A percentile compares a stretch with the other conserved stretches of the same genome.
These are phyloP conservation scores for Fusarium nurragi DNA, from an alignment of 2,329 filamentous ascomycete genomes.

Conservation along the genomic window DNA sequence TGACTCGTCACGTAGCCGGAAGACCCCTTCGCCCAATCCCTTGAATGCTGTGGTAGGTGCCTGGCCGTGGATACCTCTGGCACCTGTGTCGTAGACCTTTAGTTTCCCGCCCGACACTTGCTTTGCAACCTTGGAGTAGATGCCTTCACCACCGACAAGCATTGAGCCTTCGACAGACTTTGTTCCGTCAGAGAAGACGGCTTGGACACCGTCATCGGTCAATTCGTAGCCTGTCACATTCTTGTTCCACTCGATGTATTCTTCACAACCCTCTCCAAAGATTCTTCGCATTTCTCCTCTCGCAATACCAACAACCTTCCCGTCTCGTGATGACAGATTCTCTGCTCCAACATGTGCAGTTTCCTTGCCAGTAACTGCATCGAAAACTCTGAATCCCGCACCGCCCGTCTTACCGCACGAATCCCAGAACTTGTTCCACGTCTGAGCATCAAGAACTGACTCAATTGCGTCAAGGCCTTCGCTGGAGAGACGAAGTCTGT, in stretches of 20 bases:
- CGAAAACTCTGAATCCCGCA: slow-evolving; percentile 57
- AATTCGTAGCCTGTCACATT: slow-evolving; percentile 68
- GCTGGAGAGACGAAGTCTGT: slow-evolving; percentile 65
- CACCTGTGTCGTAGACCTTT: slow-evolving; percentile 71
- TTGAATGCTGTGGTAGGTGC: slow-evolving; percentile 70
- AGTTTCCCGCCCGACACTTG: slow-evolving; percentile 67
- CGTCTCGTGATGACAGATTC: slow-evolving; percentile 60
- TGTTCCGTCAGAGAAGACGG: slow-evolving; percentile 68
- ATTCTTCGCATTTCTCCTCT: slow-evolving; percentile 69
- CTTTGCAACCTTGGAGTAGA: slow-evolving; percentile 67
- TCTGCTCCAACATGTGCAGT: slow-evolving; percentile 45
- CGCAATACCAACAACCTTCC: slow-evolving; percentile 69
- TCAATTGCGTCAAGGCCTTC: slow-evolving; percentile 70
- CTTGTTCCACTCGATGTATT: slow-evolving; percentile 63
- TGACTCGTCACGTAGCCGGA: slow-evolving; percentile 60
- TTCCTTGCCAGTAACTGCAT: slow-evolving; percentile 63
- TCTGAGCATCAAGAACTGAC: slow-evolving; percentile 59
- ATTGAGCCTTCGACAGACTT: slow-evolving; percentile 67
- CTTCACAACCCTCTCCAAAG: slow-evolving; percentile 66
- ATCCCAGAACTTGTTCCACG: slow-evolving; percentile 66
- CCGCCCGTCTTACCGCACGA: slow-evolving; percentile 69
- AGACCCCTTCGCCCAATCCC: slow-evolving; percentile 71
- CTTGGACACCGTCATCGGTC: slow-evolving; percentile 62
- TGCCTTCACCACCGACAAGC: slow-evolving; percentile 70
- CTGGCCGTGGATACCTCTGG: slow-evolving; percentile 72